These are phyloP conservation scores for Serendipita sp. DNA, from an alignment of 768 basidiomycete genomes.

Conservation along the genomic window DNA sequence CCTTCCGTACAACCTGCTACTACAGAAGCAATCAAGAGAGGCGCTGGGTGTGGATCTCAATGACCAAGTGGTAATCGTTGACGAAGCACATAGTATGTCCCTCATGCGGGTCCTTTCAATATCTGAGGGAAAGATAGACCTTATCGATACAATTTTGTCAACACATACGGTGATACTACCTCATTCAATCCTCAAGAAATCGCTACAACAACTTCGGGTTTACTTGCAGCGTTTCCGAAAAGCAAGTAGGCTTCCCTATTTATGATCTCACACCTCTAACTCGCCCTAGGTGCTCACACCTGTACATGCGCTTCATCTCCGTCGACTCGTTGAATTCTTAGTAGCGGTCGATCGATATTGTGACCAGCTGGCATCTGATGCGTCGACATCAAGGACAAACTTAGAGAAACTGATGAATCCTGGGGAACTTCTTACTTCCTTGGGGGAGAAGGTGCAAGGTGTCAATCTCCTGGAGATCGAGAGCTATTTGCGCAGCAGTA, in stretches of 20 bases:
- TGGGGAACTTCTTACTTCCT: constrained; percentile 41
- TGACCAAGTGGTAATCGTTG: constrained; percentile 76
- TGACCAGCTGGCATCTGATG: constrained; percentile 16
- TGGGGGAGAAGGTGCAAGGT: constrained; percentile 54
- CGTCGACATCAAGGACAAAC: constrained; percentile 15
- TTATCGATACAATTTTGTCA: constrained; percentile 79
- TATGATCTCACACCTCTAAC: not conserved
- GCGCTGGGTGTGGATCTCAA: constrained; percentile 74
- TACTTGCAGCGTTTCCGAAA: constrained; percentile 68
- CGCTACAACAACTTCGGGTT: constrained; percentile 55
- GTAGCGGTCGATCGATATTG: constrained; percentile 47
- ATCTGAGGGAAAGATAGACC: constrained; percentile 34
- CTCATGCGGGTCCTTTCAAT: not conserved
- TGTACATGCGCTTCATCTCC: constrained; percentile 59
- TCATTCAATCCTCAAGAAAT: constrained; percentile 37
- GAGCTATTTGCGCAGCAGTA: constrained; percentile 65
- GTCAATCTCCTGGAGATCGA: constrained; percentile 78
- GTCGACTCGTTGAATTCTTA: constrained; percentile 60
- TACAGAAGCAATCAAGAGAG: constrained; percentile 71
- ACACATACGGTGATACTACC: constrained; percentile 61
- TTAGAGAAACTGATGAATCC: constrained; percentile 50
- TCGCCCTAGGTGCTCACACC: constrained; percentile 41
- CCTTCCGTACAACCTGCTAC: constrained; percentile 82
- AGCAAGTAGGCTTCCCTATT: not conserved
- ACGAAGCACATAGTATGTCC: constrained; percentile 87